Percentiles rank a stretch among this genome's conserved stretches.
phyloP scores from a whole-genome alignment of 2,329 filamentous ascomycete species.

The Aspergillus sergii region DNA sequence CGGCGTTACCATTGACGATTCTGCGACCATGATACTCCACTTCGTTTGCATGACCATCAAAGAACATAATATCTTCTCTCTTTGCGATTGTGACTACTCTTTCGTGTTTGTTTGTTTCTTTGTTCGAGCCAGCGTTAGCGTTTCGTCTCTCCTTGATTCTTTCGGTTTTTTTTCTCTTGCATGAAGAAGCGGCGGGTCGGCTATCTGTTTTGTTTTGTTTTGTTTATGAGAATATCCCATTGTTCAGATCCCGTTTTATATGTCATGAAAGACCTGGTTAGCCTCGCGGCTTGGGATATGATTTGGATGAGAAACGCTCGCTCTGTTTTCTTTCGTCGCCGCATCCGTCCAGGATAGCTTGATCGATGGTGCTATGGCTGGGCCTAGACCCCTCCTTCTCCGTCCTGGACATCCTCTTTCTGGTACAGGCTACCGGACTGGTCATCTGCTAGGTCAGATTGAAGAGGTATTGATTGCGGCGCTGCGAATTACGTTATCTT shows the following conservation, averaged over 20 bases:
- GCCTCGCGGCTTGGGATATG: constrained; percentile 53
- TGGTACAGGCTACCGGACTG: constrained; percentile 45
- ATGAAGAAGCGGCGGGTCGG: constrained; percentile 52
- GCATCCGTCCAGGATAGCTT: constrained; percentile 15
- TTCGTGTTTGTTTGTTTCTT: constrained; percentile 7
- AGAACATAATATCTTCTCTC: constrained; percentile 44
- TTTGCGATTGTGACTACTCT: background rate
- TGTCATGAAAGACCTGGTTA: constrained; percentile 51
- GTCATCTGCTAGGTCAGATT: constrained; percentile 25
- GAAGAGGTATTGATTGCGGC: constrained; percentile 21
- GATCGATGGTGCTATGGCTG: constrained; percentile 19
- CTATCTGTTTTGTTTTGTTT: constrained; percentile 44
- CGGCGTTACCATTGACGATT: constrained; percentile 56
- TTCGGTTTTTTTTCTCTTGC: constrained; percentile 32
- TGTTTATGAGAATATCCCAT: constrained; percentile 38
- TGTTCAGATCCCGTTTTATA: constrained; percentile 45
- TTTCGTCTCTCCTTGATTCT: constrained; percentile 36
- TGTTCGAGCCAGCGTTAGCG: constrained; percentile 53
- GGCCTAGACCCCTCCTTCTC: constrained; percentile 25
- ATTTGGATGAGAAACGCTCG: constrained; percentile 45
- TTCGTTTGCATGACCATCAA: constrained; percentile 34
- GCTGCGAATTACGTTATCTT: constrained; percentile 33
- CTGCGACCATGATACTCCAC: constrained; percentile 47
- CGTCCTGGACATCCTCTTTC: constrained; percentile 39
- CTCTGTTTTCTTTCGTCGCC: constrained; percentile 36